phyloP scores from a whole-genome alignment of 1,139 yeast species.

The Saccharomyces hybrid region DNA sequence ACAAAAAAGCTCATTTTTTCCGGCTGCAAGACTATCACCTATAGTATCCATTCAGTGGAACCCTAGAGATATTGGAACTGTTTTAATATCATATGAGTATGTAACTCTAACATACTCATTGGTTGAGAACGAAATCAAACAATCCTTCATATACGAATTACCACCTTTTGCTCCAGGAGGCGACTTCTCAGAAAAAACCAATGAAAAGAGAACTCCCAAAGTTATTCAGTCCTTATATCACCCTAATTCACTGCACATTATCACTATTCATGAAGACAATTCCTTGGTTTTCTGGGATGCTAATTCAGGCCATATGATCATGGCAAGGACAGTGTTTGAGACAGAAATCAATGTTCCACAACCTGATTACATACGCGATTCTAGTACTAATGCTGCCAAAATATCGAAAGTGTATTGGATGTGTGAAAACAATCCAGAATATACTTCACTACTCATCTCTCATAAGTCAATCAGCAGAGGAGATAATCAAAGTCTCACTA shows the following conservation, averaged over 20 bases:
- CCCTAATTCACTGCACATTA: slow-evolving; percentile 83
- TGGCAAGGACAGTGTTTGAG: slow-evolving; percentile 67
- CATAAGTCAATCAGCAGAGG: slow-evolving; percentile 44
- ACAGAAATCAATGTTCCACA: slow-evolving; percentile 51
- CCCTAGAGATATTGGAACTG: slow-evolving; percentile 79
- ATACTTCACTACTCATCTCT: slow-evolving; percentile 61
- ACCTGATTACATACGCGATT: slow-evolving; percentile 21
- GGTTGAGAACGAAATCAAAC: slow-evolving; percentile 48
- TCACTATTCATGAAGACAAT: slow-evolving; percentile 74
- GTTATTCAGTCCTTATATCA: slow-evolving; percentile 68
- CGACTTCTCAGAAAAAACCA: slow-evolving; percentile 28
- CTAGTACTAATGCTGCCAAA: slow-evolving; percentile 26
- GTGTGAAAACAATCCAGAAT: slow-evolving; percentile 72
- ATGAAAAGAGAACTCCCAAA: slow-evolving; percentile 38
- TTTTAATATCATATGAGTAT: slow-evolving; percentile 65
- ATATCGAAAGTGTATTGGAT: slow-evolving; percentile 51
- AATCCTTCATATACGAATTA: slow-evolving; percentile 50
- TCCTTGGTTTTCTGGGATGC: slow-evolving; percentile 91
- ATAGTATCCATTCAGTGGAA: slow-evolving; percentile 67
- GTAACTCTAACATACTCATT: slow-evolving; percentile 66
- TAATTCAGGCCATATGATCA: slow-evolving; percentile 59
- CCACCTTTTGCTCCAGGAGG: slow-evolving; percentile 61
- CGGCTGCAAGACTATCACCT: slow-evolving; percentile 39
- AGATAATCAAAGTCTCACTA: slow-evolving; percentile 48
- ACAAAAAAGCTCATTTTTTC: slow-evolving; percentile 42